These are phyloP conservation scores for Vigna reflexopilosa DNA, from an alignment of 306 rosid species.

Conservation along the genomic window DNA sequence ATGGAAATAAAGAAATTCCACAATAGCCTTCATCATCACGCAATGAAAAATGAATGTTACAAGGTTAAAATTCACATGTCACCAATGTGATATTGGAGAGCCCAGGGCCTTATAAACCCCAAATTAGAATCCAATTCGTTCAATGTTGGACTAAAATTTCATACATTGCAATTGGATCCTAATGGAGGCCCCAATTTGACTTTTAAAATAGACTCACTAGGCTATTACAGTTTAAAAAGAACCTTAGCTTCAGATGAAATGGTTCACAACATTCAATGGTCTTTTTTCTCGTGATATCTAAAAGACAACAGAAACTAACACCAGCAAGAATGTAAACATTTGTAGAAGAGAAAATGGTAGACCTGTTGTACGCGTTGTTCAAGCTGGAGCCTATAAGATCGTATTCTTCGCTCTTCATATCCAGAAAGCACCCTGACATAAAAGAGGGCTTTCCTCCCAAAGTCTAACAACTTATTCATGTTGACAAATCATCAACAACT, in stretches of 20 bases:
- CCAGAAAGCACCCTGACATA: conserved; percentile 85
- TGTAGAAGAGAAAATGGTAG: conserved; percentile 22
- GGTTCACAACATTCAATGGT: conserved; percentile 11
- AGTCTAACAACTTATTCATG: conserved; percentile 55
- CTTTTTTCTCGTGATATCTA: conserved; percentile 15
- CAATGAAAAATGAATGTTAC: conserved; percentile 15
- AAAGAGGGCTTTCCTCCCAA: conserved; percentile 74
- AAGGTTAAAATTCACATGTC: conserved; percentile 3
- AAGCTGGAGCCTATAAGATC: conserved; percentile 65
- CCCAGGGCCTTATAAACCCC: not conserved
- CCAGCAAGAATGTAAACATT: conserved; percentile 15
- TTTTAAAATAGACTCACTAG: conserved; percentile 35
- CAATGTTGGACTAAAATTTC: not conserved
- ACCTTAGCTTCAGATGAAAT: too few species aligned
- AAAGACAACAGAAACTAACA: conserved; percentile 24
- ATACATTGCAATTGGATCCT: not conserved
- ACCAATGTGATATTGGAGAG: conserved; percentile 3
- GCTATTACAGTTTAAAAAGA: not conserved
- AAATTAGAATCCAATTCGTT: not conserved
- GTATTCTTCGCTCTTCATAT: conserved; percentile 88
- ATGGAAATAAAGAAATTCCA: conserved; percentile 26
- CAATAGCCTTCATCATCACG: conserved; percentile 1
- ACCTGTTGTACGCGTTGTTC: conserved; percentile 57
- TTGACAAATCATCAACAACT: conserved; percentile 43
- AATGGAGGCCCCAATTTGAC: not conserved